Evolutionary conservation across 2,329 filamentous ascomycete genomes (phyloP).

Genomic region (Calonectria hongkongensis): DNA sequence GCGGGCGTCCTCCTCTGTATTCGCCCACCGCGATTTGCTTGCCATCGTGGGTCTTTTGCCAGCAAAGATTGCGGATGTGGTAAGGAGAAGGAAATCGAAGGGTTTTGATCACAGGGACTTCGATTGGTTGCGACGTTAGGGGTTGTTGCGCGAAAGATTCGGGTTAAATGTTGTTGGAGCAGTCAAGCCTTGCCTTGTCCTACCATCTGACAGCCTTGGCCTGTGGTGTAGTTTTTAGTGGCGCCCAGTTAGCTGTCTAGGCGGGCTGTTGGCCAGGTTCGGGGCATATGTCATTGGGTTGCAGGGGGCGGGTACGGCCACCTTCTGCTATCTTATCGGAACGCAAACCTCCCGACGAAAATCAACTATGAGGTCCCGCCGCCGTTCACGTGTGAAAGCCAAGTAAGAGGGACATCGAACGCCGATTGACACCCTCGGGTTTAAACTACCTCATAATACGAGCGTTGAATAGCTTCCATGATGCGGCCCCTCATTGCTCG

Average conservation of each 20-base stretch:
- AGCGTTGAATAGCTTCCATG: conserved; percentile 36
- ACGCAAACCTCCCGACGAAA: conserved; percentile 39
- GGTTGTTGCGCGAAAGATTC: not conserved
- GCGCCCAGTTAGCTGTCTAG: not conserved
- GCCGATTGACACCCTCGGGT: not conserved
- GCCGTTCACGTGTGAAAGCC: conserved; percentile 40
- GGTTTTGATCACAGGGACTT: not conserved
- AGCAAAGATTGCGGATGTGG: not conserved
- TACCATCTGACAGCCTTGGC: conserved; percentile 28
- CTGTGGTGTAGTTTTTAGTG: conserved; percentile 26
- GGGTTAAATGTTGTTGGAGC: conserved; percentile 13
- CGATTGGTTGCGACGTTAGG: not conserved
- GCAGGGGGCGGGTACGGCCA: conserved; percentile 26
- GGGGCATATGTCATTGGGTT: conserved; percentile 27
- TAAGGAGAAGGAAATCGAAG: no score
- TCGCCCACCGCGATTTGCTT: conserved; percentile 89
- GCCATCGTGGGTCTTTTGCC: conserved; percentile 68
- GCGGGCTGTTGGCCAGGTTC: not conserved
- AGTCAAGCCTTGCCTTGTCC: conserved; percentile 30
- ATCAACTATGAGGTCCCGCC: conserved; percentile 29
- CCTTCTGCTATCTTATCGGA: conserved; percentile 50
- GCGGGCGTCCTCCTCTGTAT: conserved; percentile 87
- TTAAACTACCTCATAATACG: conserved; percentile 13
- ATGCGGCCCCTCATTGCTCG: conserved; percentile 45
- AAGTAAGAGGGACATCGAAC: conserved; percentile 4